Evolutionary conservation across 805 yeast genomes (phyloP).

Genomic region (Candida maesae): DNA sequence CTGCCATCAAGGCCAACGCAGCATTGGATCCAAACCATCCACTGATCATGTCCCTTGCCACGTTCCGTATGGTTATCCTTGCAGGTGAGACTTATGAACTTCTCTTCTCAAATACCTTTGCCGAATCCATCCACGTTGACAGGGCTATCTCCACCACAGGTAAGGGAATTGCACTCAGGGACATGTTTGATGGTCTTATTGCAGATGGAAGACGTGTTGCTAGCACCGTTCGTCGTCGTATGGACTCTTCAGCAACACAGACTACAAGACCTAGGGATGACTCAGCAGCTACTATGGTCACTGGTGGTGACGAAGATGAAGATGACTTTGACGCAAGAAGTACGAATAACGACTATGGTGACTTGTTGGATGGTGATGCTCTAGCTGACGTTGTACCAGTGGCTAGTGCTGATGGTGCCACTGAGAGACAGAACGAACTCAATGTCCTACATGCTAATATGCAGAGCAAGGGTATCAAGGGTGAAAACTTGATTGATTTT

Average conservation of each 20-base stretch:
- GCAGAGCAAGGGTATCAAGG: constrained; percentile 6
- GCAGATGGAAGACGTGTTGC: constrained; percentile 95
- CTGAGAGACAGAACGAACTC: constrained; percentile 24
- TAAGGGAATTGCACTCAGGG: constrained; percentile 61
- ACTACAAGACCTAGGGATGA: constrained; percentile 9
- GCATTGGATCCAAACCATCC: constrained; percentile 83
- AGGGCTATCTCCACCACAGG: constrained; percentile 43
- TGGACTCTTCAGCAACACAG: constrained; percentile 61
- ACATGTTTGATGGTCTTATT: constrained; percentile 84
- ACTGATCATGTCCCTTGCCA: constrained; percentile 69
- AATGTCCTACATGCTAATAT: constrained; percentile 29
- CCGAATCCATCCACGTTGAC: constrained; percentile 63
- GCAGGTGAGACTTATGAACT: constrained; percentile 93
- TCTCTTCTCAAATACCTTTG: constrained; percentile 67
- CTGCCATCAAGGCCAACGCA: constrained; percentile 53
- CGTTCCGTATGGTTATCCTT: constrained; percentile 89
- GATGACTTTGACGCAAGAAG: constrained; percentile 44
- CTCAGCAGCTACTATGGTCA: no score
- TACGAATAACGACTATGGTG: constrained; percentile 40
- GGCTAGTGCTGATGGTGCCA: constrained; percentile 7
- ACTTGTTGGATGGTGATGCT: constrained; percentile 43
- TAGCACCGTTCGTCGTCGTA: constrained; percentile 78
- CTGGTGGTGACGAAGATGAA: constrained; percentile 37
- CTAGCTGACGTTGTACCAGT: constrained; percentile 33
- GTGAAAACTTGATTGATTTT: constrained; percentile 40